Base-by-base conservation (phyloP, 2,329 filamentous ascomycete genomes). In the Alternaria solani region DNA sequence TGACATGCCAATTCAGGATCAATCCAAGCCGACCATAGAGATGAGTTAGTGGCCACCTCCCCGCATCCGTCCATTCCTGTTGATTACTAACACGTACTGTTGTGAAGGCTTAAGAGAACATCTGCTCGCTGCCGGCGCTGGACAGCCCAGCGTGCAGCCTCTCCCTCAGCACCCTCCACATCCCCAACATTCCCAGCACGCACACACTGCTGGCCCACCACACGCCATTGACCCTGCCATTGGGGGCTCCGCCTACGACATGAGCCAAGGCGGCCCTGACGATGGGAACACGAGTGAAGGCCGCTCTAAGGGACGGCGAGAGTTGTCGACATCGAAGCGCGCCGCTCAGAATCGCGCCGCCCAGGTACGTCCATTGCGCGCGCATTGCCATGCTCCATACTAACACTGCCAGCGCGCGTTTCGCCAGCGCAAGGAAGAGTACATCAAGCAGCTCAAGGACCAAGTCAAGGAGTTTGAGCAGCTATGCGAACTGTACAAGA, bases 381-480 rank as follows among this genome's bases (percentile, higher is more conserved):
- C 44, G 34, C 59, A 14, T 47, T 9, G 16, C 4, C 9, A 44
- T 46, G 30, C 56, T 53, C 62, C 57, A 67, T 67, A 66, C 71
- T 76, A 59, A 75, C 66, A 4, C 14, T 18, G 8, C 23, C 67
- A 99, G 94, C 89, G 95, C 77, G 95, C 95, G 42, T 99, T 99
- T 81, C 92, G 95, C 42, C 94, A 98, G 81, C 91, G 95, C 64
- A 99, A 99, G 78, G 95, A 99, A 80, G 92, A 92, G 46, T 97
- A 99, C 78, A 99, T 99, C 79, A 96, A 96, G 83, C 96, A 96
- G 78, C 86, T 99, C 7, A 95, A 99, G 80, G 91, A 95, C 75
- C 92, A 98, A 77, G 93, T 97, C 52, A 89, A 92, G 72, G 92
- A 95, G 30, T 91, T 88, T 67, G 86, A 88, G 68, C 85, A 88